A percentile compares a stretch with the other conserved stretches of the same genome.
Conservation (phyloP, 2,329 filamentous ascomycete species). For the Pyrenophora seminiperda region DNA sequence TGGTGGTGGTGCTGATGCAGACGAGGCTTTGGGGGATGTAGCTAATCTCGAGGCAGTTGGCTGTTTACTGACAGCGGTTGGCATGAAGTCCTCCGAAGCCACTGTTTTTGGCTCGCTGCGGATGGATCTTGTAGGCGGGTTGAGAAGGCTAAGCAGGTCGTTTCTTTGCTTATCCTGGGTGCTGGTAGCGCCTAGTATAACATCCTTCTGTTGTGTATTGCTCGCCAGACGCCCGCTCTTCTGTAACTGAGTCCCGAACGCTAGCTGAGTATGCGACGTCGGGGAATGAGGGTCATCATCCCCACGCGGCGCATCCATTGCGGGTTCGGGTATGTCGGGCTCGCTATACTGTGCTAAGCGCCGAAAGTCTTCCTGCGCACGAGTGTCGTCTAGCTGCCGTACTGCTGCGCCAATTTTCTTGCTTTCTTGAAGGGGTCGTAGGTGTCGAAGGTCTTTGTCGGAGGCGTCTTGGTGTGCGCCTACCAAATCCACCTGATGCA, state of each 20-base stretch:
- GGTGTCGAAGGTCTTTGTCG: background rate
- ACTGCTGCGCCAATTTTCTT: constrained; percentile 10
- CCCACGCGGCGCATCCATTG: constrained; percentile 10
- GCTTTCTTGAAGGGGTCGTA: constrained; percentile 13
- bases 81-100: background rate
- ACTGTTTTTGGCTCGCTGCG: background rate
- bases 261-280: constrained; percentile 24
- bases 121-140: background rate
- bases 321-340: constrained; percentile 6
- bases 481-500: constrained; percentile 27
- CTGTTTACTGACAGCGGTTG: constrained; percentile 1
- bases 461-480: background rate
- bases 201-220: constrained; percentile 21
- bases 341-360: constrained; percentile 18
- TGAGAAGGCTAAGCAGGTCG: background rate
- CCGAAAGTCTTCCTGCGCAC: constrained; percentile 21
- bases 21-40: background rate
- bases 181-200: constrained; percentile 10
- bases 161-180: background rate
- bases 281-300: constrained; percentile 22
- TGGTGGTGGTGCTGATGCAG: background rate
- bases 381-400: constrained; percentile 18
- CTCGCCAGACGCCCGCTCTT: too few species aligned
- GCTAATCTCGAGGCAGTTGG: background rate
- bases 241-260: constrained; percentile 33